These are phyloP conservation scores for Curvularia verruculosa DNA, from an alignment of 2,329 filamentous ascomycete species.

Conservation along the genomic window DNA sequence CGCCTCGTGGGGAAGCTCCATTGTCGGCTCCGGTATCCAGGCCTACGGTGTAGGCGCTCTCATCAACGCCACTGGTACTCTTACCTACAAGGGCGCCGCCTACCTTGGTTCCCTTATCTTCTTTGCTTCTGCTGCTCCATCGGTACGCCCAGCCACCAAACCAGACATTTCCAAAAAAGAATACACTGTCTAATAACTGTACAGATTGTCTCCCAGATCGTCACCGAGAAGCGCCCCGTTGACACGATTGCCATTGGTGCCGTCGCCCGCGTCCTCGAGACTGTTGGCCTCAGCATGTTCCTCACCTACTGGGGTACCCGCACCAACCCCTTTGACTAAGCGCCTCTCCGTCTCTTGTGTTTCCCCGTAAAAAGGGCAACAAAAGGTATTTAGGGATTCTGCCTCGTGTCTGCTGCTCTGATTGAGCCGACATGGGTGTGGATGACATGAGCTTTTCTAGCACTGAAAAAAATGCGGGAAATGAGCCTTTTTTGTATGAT, in stretches of 20 bases:
- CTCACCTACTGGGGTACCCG: conserved; percentile 97
- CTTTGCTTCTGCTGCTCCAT: conserved; percentile 84
- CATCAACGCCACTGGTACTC: conserved; percentile 86
- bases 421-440: conserved; percentile 30
- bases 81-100: conserved; percentile 95
- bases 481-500: conserved; percentile 32
- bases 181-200: conserved; percentile 25
- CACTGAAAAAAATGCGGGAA: conserved; percentile 28
- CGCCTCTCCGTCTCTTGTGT: conserved; percentile 14
- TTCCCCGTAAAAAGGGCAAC: conserved; percentile 9
- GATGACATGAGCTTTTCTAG: conserved; percentile 27
- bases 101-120: conserved; percentile 93
- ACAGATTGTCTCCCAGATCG: conserved; percentile 83
- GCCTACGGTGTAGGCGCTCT: conserved; percentile 87
- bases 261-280: conserved; percentile 87
- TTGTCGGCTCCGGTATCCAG: conserved; percentile 87
- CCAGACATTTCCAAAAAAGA: background rate
- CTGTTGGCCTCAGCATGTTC: conserved; percentile 87
- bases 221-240: conserved; percentile 88
- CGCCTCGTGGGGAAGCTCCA: conserved; percentile 86
- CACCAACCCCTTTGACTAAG: conserved; percentile 87
- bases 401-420: conserved; percentile 28
- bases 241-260: conserved; percentile 88
- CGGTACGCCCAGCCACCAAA: conserved; percentile 63
- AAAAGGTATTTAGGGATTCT: conserved; percentile 28